Evolutionary conservation across 2,329 filamentous ascomycete genomes (phyloP), one percentile per base, ranked within the genome.

Genomic region (Rachicladosporium sp.): DNA sequence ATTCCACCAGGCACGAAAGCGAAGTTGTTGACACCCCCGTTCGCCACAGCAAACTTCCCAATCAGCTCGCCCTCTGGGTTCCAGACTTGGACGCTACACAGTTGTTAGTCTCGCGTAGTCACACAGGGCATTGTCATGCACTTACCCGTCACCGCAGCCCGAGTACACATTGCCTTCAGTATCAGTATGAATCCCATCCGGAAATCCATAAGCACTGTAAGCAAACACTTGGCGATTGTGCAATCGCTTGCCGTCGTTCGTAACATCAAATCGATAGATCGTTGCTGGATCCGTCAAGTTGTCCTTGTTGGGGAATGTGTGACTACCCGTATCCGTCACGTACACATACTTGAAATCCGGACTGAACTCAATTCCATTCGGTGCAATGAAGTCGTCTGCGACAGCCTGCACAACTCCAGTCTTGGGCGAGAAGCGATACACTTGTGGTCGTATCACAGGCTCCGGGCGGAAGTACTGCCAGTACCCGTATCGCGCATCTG

Each of bases 291-390:
- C 50, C 1, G 63, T 64, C 10, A 52, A 33, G 38, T 68, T 63
- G 10, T 47, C 46, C 11, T 46, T 49, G 29, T 43, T 12, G 23
- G 48, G 44, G 38, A 47, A 54, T 0, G 49, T 53, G 21, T 54
- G 50, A 4, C 36, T 13, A 2, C 74, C 76, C 0, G 70, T 74
- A 46, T 79, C 74, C 8, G 71, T 68, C 2, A 78, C 58, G 41
- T 79, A 78, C 1, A 69, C 60, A 29, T 68, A 55, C 5, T 58
- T 58, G 8, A 69, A 70, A 43, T 70, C 66, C 0, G 71, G 73
- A 0, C 69, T 72, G 48, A 78, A 75, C 0, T 66, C 65, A 31
- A 78, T 58, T 6, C 74, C 75, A 40, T 79, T 79, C 0, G 72
- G 72, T 19, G 68, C 61, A 1, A 54, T 60, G 42, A 78, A 74